Evolutionary conservation across 768 basidiomycete species (phyloP), one percentile per base, ranked within the genome.

Genomic region (Mycena capillaripes): DNA sequence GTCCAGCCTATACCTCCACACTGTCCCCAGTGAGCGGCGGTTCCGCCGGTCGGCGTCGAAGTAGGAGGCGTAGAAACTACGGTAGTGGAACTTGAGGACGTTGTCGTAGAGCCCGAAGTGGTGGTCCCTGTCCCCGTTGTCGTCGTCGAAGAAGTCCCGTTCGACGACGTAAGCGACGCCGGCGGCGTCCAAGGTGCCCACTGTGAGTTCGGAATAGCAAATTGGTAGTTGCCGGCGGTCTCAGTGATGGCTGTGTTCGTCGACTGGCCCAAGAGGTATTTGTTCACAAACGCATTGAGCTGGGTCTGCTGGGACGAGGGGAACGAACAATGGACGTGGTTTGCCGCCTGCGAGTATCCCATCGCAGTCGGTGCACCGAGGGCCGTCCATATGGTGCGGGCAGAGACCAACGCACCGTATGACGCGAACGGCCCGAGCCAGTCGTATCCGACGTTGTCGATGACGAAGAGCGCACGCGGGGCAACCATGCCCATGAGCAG

Each of bases 321-420:
- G 86, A 88, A 90, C 3, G 79, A 80, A 79, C 90, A 91, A 74
- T 91, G 90, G 36, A 78, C 78, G 73, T 91, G 89, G 69, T 86
- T 85, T 30, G 88, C 89, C 30, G 87, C 81, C 79, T 89, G 87
- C 17, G 86, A 87, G 72, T 88, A 87, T 32, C 89, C 90, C 84
- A 88, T 88, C 44, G 79, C 76, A 69, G 85, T 82, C 14, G 83
- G 62, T 6, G 84, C 82, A 29, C 89, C 87, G 36, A 90, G 78
- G 8, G 89, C 88, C 77, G 86, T 80, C 80, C 82, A 91, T 44
- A 89, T 80, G 63, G 84, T 86, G 76, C 86, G 84, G 40, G 86
- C 88, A 8, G 87, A 85, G 67, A 81, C 86, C 83, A 87, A 84
- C 75, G 86, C 88, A 10, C 89, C 89, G 77, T 82, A 90, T 5